Percentiles rank a stretch among this genome's conserved stretches.
These are phyloP conservation scores for Boletus huronensis DNA, from an alignment of 768 basidiomycete species.

Conservation along the genomic window DNA sequence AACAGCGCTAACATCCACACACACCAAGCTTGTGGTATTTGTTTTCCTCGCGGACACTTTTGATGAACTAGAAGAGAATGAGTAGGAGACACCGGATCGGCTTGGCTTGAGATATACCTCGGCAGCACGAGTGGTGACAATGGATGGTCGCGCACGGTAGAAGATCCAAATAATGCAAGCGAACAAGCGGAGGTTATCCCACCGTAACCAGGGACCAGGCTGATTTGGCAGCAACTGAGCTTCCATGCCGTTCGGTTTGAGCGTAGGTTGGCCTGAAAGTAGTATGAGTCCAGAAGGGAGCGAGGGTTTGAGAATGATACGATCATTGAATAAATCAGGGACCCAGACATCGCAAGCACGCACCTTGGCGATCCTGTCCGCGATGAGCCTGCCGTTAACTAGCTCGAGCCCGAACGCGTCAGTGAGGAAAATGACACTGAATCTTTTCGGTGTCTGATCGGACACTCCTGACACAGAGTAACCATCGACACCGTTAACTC, in stretches of 20 bases:
- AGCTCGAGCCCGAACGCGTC: conserved; percentile 56
- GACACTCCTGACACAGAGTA: conserved; percentile 39
- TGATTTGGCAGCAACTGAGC: conserved; percentile 28
- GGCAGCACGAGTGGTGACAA: conserved; percentile 25
- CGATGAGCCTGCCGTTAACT: conserved; percentile 52
- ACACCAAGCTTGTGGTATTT: conserved; percentile 39
- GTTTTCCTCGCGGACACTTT: conserved; percentile 35
- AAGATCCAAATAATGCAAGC: conserved; percentile 20
- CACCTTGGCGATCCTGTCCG: conserved; percentile 47
- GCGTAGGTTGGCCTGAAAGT: conserved; percentile 27
- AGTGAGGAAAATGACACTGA: conserved; percentile 49
- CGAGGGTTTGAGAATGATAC: conserved; percentile 1
- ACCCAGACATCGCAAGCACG: conserved; percentile 61
- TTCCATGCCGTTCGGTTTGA: conserved; percentile 26
- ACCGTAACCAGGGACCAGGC: conserved; percentile 22
- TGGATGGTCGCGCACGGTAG: conserved; percentile 23
- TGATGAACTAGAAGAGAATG: conserved; percentile 31
- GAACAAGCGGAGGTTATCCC: conserved; percentile 17
- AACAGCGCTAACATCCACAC: conserved; percentile 31
- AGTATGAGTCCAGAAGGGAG: not conserved
- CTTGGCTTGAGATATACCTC: conserved; percentile 17
- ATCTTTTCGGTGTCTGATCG: conserved; percentile 6
- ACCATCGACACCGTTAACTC: conserved; percentile 34
- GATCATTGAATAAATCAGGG: conserved; percentile 59
- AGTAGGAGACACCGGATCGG: not conserved